Percentiles rank a stretch among this genome's conserved stretches.
Evolutionary conservation across 2,329 filamentous ascomycete species (phyloP).

Genomic region (Pseudofabraea citricarpa): DNA sequence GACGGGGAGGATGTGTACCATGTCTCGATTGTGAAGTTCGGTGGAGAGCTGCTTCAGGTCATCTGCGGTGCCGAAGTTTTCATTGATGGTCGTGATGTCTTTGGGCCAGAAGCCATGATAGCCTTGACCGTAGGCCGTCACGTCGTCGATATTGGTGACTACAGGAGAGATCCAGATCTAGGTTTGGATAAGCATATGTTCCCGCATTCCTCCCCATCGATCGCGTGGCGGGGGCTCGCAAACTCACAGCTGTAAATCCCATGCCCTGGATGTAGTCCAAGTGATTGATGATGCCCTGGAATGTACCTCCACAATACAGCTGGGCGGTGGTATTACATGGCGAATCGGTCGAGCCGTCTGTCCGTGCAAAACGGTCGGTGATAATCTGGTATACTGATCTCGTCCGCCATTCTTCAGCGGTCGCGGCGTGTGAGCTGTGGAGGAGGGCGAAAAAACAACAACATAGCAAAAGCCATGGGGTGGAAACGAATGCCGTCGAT

Average conservation of each 20-base stretch:
- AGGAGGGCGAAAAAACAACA: neutral
- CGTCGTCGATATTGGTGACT: conserved; percentile 31
- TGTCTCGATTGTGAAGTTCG: conserved; percentile 48
- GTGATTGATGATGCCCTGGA: conserved; percentile 37
- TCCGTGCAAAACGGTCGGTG: conserved; percentile 37
- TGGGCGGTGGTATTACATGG: conserved; percentile 18
- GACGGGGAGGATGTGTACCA: conserved; percentile 23
- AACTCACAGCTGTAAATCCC: conserved; percentile 26
- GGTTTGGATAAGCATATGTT: neutral
- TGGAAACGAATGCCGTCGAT: neutral
- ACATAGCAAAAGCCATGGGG: neutral
- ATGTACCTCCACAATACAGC: conserved; percentile 42
- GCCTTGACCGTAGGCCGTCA: conserved; percentile 31
- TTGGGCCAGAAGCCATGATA: conserved; percentile 42
- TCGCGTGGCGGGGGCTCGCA: neutral
- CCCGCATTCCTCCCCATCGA: neutral
- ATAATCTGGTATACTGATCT: conserved; percentile 37
- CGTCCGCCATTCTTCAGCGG: conserved; percentile 27
- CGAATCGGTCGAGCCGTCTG: conserved; percentile 21
- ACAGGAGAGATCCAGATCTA: conserved; percentile 37
- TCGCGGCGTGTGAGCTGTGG: conserved; percentile 1
- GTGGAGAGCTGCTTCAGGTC: conserved; percentile 53
- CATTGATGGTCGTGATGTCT: conserved; percentile 45
- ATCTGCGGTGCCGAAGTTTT: conserved; percentile 51
- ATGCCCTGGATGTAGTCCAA: conserved; percentile 42